phyloP scores from a whole-genome alignment of 441 rosid species.

The Eruca vesicaria region DNA sequence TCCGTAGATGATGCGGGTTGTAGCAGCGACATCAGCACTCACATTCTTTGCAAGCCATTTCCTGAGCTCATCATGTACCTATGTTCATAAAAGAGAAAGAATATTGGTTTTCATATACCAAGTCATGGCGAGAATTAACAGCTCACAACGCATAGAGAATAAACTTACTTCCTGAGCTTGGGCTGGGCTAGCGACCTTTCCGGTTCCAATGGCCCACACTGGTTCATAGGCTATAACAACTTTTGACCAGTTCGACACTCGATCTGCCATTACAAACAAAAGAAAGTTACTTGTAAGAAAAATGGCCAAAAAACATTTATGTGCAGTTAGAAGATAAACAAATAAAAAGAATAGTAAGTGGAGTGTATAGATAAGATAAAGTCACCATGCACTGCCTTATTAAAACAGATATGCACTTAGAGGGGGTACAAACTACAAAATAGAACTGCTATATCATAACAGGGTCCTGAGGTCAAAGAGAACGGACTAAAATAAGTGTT shows the following conservation, averaged over 20 bases:
- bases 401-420: not conserved
- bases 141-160: not conserved
- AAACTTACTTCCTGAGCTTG: slow-evolving; percentile 74
- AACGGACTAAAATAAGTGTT: not conserved
- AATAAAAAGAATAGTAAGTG: not conserved
- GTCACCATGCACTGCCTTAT: not conserved
- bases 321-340: not conserved
- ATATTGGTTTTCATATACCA: not conserved
- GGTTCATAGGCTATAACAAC: slow-evolving; percentile 76
- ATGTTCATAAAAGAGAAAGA: slow-evolving; percentile 4
- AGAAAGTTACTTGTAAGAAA: not conserved
- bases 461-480: not conserved
- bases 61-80: slow-evolving; percentile 66
- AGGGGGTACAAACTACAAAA: not conserved
- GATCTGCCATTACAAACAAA: slow-evolving; percentile 23
- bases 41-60: slow-evolving; percentile 61
- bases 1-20: slow-evolving; percentile 69
- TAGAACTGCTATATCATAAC: not conserved
- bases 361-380: not conserved
- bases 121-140: not conserved
- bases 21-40: slow-evolving; percentile 52
- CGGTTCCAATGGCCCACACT: slow-evolving; percentile 84
- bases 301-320: not conserved
- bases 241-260: slow-evolving; percentile 49
- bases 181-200: slow-evolving; percentile 72